These are phyloP conservation scores for Hygrophorus pudorinus DNA, from an alignment of 768 basidiomycete species.

Conservation along the genomic window DNA sequence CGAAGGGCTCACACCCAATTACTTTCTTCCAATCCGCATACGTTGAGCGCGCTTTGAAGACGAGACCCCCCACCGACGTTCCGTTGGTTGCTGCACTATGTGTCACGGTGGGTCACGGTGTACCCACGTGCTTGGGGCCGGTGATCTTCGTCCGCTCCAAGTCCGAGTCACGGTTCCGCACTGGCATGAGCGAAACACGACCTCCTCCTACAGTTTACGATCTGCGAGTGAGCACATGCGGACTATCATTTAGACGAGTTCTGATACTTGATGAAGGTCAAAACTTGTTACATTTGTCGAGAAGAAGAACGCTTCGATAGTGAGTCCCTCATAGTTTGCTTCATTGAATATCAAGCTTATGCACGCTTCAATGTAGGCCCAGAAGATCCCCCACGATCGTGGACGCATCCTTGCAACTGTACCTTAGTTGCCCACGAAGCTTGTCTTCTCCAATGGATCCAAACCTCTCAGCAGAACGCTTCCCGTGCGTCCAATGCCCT, in stretches of 20 bases:
- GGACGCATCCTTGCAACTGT: constrained; percentile 77
- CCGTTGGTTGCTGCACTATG: too few species aligned
- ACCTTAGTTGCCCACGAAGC: constrained; percentile 74
- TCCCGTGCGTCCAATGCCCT: constrained; percentile 53
- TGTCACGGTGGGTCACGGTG: too few species aligned
- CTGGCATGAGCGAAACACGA: constrained; percentile 3
- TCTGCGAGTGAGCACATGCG: constrained; percentile 15
- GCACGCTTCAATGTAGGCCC: constrained; percentile 2
- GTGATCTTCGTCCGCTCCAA: too few species aligned
- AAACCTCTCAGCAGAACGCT: constrained; percentile 49
- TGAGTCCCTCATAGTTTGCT: neutral
- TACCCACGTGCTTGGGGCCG: too few species aligned
- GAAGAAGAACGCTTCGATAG: constrained; percentile 10
- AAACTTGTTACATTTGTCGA: constrained; percentile 67
- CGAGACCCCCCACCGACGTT: too few species aligned
- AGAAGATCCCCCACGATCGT: constrained; percentile 41
- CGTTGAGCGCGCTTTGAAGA: too few species aligned
- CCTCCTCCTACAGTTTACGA: constrained; percentile 19
- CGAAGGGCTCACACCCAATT: too few species aligned
- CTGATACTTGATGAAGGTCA: constrained; percentile 32
- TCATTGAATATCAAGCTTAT: too few species aligned
- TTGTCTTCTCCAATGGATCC: constrained; percentile 75
- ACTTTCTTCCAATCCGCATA: too few species aligned
- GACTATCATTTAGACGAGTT: neutral
- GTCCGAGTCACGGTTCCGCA: too few species aligned